Conservation (phyloP, 2,329 filamentous ascomycete species). For the Cryphonectria naterciae region DNA sequence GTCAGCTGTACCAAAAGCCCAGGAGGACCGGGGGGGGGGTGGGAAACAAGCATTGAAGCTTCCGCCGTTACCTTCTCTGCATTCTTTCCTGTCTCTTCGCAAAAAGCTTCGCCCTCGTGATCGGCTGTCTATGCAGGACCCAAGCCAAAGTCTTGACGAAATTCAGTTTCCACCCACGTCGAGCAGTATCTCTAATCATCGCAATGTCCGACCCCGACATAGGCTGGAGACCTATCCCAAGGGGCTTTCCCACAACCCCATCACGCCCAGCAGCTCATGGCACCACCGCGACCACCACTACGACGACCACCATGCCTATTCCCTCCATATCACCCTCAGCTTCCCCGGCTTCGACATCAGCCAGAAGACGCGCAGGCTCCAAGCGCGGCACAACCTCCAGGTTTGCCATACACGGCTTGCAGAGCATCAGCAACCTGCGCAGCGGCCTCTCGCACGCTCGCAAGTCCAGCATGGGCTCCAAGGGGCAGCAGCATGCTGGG, state of each 20-base stretch:
- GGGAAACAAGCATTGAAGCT: neutral
- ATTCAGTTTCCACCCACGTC: neutral
- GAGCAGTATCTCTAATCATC: neutral
- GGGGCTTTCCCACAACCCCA: neutral
- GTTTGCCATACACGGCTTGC: slow-evolving; percentile 8
- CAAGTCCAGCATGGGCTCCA: neutral
- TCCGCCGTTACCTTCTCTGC: neutral
- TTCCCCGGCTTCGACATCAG: neutral
- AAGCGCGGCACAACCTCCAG: slow-evolving; percentile 5
- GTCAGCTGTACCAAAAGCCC: neutral
- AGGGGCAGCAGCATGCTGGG: neutral
- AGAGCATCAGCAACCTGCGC: slow-evolving; percentile 17
- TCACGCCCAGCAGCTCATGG: neutral
- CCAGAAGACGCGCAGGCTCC: neutral
- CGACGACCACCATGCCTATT: neutral
- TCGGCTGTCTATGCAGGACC: neutral
- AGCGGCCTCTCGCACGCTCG: neutral
- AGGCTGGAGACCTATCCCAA: neutral
- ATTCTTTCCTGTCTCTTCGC: neutral
- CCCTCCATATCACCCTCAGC: neutral
- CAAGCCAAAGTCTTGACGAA: neutral
- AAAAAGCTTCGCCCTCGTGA: neutral
- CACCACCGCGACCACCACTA: neutral
- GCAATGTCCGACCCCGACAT: neutral
- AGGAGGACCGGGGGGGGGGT: neutral